Percentiles rank a stretch among this genome's conserved stretches.
Evolutionary conservation across 1,284 basidiomycete species (phyloP).

Genomic region (Cutaneotrichosporon sp.): DNA sequence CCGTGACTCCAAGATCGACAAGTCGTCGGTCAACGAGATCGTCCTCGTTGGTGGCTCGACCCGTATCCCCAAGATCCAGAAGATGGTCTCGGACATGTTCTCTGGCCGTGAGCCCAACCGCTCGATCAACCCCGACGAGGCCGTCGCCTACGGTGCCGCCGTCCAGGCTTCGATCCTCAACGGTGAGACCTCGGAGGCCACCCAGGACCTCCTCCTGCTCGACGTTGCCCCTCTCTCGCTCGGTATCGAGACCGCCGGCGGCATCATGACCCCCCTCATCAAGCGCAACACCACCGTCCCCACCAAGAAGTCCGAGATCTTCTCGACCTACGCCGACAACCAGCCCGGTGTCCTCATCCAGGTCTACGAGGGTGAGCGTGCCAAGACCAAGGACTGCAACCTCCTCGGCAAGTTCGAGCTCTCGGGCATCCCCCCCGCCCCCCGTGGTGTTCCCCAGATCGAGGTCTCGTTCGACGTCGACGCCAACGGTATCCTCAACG

Average conservation of each 20-base stretch:
- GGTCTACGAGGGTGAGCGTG: conserved; percentile 99
- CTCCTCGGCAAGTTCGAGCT: conserved; percentile 99
- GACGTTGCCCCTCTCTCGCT: conserved; percentile 76
- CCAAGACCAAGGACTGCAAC: conserved; percentile 99
- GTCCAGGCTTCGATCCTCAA: conserved; percentile 97
- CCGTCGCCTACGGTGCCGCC: conserved; percentile 94
- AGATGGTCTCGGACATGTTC: conserved; percentile 97
- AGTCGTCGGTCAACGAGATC: conserved; percentile 70
- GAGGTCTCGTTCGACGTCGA: conserved; percentile 99
- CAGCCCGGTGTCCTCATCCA: conserved; percentile 99
- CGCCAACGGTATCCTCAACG: conserved; percentile 97
- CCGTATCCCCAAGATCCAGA: conserved; percentile 97
- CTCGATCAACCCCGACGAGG: conserved; percentile 95
- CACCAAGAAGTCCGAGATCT: conserved; percentile 96
- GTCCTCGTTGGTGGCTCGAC: conserved; percentile 94
- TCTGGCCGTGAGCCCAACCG: conserved; percentile 95
- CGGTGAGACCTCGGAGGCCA: conserved; percentile 65
- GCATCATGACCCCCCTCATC: conserved; percentile 92
- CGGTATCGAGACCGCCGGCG: conserved; percentile 93
- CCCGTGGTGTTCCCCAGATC: conserved; percentile 97
- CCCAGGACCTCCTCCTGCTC: conserved; percentile 80
- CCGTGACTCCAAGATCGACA: conserved; percentile 95
- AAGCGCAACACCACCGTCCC: conserved; percentile 97
- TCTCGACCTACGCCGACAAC: conserved; percentile 99
- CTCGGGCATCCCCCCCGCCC: conserved; percentile 94